Evolutionary conservation across 2,329 filamentous ascomycete species (phyloP), one percentile per base, ranked within the genome.

Genomic region (Aspergillus awamori): DNA sequence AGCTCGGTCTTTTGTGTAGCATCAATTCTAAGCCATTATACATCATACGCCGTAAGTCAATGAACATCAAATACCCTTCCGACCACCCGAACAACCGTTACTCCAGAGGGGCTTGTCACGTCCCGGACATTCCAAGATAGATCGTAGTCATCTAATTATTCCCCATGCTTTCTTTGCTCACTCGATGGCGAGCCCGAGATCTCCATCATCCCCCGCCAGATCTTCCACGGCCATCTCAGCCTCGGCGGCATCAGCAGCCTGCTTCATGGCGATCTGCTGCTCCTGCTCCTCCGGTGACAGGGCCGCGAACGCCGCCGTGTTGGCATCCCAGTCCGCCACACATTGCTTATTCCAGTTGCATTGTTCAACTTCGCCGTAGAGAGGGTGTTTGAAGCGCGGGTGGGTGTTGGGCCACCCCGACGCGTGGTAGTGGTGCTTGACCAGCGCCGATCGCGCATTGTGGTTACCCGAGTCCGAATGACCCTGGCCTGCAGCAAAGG

Each of bases 391-490:
- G 26, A 49, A 62, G 10, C 62, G 62, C 4, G 62, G 62, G n/a
- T 63, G 62, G 10, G 56, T 53, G 2, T 43, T 55, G 8, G 61
- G 89, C 89, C 89, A 91, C 61, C 86, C 84, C 1, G 88, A 91
- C 0, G 89, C 89, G 72, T 91, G 89, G 69, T 90, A 92, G 73
- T 91, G 88, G 71, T 92, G 89, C 73, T 87, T 89, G 24, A 91
- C 88, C 1, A 91, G 79, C 1, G 89, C 89, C 20, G 83, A 82
- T 54, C 87, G 81, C 1, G 87, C 82, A 55, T 88, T 83, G 73
- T 91, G 89, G 68, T 88, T 90, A 13, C 88, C 88, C 0, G 87
- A 89, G 70, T 91, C 85, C 0, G 88, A 91, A 73, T 91, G 89
- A 11, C 89, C 89, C 72, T 91, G 88, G 11, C 88, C 88, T 0